Percentiles rank a stretch among this genome's conserved stretches.
Evolutionary conservation across 768 basidiomycete species (phyloP).

Genomic region (Macrolepiota fuliginosa): DNA sequence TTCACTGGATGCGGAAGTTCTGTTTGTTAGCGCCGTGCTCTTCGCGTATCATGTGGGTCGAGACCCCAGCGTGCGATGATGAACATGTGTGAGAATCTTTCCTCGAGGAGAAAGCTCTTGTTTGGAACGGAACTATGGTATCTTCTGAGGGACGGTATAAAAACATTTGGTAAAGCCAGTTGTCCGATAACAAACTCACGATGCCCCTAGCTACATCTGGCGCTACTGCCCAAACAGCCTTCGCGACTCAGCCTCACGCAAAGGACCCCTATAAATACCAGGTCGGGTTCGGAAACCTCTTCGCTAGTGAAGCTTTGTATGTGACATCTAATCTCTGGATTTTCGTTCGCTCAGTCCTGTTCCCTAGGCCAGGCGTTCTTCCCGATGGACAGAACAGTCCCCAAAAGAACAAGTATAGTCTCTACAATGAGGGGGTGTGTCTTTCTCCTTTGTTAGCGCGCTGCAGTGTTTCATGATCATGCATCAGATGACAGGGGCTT

Average conservation of each 20-base stretch:
- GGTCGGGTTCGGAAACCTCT: constrained; percentile 56
- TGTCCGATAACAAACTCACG: background rate
- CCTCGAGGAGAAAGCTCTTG: constrained; percentile 2
- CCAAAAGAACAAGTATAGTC: constrained; percentile 59
- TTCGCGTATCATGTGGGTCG: background rate
- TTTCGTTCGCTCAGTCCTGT: background rate
- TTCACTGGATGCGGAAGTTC: background rate
- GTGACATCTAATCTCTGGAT: constrained; percentile 16
- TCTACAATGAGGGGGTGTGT: constrained; percentile 59
- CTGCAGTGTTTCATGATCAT: background rate
- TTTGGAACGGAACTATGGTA: background rate
- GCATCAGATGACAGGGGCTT: constrained; percentile 55
- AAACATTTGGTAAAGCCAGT: background rate
- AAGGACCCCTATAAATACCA: constrained; percentile 58
- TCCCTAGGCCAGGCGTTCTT: constrained; percentile 48
- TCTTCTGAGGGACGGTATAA: background rate
- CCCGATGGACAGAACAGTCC: constrained; percentile 61
- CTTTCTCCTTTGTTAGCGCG: background rate
- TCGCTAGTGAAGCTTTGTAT: constrained; percentile 55
- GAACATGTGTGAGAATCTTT: constrained; percentile 8
- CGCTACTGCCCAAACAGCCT: constrained; percentile 38
- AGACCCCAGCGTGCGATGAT: background rate
- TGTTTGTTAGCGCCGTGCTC: background rate
- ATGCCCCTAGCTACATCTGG: constrained; percentile 30
- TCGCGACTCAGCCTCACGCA: constrained; percentile 32